phyloP scores from a whole-genome alignment of 176 grass and related monocot species.

The Oryza punctata region DNA sequence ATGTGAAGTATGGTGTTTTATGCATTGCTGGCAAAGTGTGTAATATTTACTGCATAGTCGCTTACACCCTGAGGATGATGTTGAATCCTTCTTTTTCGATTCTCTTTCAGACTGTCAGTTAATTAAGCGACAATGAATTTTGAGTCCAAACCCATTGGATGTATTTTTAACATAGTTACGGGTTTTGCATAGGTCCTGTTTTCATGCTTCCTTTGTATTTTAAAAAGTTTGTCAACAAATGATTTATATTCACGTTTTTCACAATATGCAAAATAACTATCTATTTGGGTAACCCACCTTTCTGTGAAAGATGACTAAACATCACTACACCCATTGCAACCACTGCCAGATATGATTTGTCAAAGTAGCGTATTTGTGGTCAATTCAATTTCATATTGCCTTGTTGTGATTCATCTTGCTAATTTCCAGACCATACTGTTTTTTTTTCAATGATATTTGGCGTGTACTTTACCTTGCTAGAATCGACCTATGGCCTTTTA shows the following conservation, averaged over 20 bases:
- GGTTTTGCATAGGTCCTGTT: not conserved
- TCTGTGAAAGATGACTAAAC: not conserved
- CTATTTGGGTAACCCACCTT: not conserved
- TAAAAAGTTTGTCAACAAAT: not conserved
- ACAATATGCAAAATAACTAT: no score
- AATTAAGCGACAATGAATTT: not conserved
- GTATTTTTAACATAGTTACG: not conserved
- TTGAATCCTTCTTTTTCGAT: not conserved
- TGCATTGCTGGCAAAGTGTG: not conserved
- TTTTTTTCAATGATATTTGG: not conserved
- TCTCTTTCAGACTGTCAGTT: not conserved
- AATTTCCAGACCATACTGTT: not conserved
- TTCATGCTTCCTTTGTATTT: not conserved
- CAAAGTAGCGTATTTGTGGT: not conserved
- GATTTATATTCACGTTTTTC: not conserved
- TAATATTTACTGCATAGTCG: not conserved
- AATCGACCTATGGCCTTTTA: not conserved
- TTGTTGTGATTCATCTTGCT: constrained; percentile 3
- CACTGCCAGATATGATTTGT: not conserved
- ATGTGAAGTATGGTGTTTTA: not conserved
- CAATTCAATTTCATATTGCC: not conserved
- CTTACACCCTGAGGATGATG: constrained; percentile 2
- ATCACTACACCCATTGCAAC: not conserved
- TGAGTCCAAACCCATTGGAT: not conserved
- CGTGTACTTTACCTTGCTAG: not conserved